Evolutionary conservation across 257 asterid species (phyloP).

Genomic region (Nicotiana undulata): DNA sequence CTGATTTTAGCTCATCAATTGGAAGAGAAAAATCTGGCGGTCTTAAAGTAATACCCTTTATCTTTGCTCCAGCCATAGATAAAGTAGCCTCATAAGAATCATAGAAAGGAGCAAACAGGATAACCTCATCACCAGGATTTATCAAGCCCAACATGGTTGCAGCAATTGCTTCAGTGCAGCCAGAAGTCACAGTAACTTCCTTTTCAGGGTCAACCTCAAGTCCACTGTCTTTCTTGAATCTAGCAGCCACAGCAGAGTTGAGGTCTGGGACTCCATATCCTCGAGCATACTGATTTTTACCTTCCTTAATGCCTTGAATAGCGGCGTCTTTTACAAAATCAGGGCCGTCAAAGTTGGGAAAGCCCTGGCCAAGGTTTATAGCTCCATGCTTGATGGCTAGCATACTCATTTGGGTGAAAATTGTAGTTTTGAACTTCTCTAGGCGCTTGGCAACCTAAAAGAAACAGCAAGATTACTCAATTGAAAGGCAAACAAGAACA

Average conservation of each 20-base stretch:
- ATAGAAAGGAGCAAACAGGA: conserved; percentile 89
- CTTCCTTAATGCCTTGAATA: conserved; percentile 66
- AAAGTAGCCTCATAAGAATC: conserved; percentile 94
- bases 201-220: conserved; percentile 71
- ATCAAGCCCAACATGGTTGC: conserved; percentile 87
- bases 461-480: neutral
- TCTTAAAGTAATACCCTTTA: conserved; percentile 55
- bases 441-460: conserved; percentile 80
- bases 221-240: conserved; percentile 75
- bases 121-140: conserved; percentile 91
- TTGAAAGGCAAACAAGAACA: neutral
- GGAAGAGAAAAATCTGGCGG: conserved; percentile 84
- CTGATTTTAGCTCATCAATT: conserved; percentile 65
- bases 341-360: conserved; percentile 98
- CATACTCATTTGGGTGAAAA: conserved; percentile 95
- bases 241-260: conserved; percentile 74
- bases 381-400: conserved; percentile 89
- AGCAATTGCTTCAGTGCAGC: conserved; percentile 98
- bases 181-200: conserved; percentile 89
- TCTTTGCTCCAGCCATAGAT: conserved; percentile 91
- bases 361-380: conserved; percentile 96
- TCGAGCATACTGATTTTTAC: conserved; percentile 92
- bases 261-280: conserved; percentile 92
- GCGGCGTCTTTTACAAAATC: conserved; percentile 97
- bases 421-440: conserved; percentile 96